Base-by-base conservation (phyloP, 2,329 filamentous ascomycete species). In the Ophiocordyceps australis region DNA sequence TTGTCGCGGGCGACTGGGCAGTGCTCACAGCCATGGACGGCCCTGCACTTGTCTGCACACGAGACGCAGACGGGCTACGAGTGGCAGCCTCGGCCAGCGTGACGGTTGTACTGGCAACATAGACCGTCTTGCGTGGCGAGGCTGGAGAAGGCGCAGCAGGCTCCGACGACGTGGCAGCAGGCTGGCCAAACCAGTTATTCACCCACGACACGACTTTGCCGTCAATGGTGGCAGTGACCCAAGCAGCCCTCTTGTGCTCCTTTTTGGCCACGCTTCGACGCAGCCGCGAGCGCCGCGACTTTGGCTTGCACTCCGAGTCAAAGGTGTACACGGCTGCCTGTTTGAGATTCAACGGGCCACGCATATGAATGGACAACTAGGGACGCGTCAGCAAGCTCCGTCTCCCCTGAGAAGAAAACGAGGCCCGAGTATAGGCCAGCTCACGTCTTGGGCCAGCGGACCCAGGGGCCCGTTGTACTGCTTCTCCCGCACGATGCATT, bases 311-410 rank as follows among this genome's bases (percentile, higher is more conserved):
- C 19, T 35, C 41, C 14, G 42, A 35, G 14, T 53, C 53, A n/a
- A 67, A 60, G 23, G 57, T 61, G 47, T 82, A 85, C 28, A 72
- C 70, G 9, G 75, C 78, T 28, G 82, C 58, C 36, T 78, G 62
- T 41, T 68, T 69, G 17, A 85, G 43, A 20, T 63, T 51, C 37
- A 79, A 46, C 2, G 78, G 77, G 4, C 78, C 79, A 36, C 77
- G 72, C 41, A 83, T 59, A 44, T 81, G 73, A 33, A 80, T 48
- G 2, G 75, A 79, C 17, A 83, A 56, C 75, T 81, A n/a, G 31
- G 1, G 16, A 20, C 16, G 15, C 13, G 27, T 32, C 7, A 32
- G 30, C n/a, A n/a, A n/a, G n/a, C n/a, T n/a, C n/a, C n/a, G n/a
- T n/a, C n/a, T n/a, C 15, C 9, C 4, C 13, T 7, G 9, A 15